Evolutionary conservation across 1,284 basidiomycete species (phyloP), one percentile per base, ranked within the genome.

Genomic region (Apiotrichum akiyoshidainum): DNA sequence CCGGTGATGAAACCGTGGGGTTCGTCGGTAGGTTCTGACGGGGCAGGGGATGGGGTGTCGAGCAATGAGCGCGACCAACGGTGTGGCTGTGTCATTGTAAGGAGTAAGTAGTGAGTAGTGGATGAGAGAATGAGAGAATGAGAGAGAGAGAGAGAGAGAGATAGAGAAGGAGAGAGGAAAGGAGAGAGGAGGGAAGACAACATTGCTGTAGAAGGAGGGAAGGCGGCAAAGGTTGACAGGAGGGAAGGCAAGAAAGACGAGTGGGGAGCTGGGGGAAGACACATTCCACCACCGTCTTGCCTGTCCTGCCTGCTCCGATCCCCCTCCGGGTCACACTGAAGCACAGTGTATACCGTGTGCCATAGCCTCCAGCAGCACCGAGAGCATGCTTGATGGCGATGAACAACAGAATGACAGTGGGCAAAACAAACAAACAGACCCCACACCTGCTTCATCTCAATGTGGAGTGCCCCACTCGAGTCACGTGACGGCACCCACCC

Each of bases 61-160:
- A 62, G 42, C 26, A 58, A 10, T 16, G 47, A 50, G 35, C 53
- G 46, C 5, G 45, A 46, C 62, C 62, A 64, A 0, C 48, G 55
- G 42, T 53, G 14, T 17, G 40, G 37, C 17, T 16, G 47, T 21
- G 54, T 21, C 50, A 22, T 48, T 14, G 40, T n/a, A 17, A 21
- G 35, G 5, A 17, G 22, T 42, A 48, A 37, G 26, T 47, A 37
- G 41, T 39, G 8, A 39, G 34, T 12, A 2, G 39, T 33, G 22
- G 19, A 17, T 13, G 37, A 40, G 21, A 35, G 17, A 2, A 16
- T 14, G 12, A 17, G 48, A 21, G 14, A n/a, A 9, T 2, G 37
- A 26, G 2, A 37, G 37, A 22, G 34, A 35, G 19, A 19, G 26
- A 26, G 21, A 41, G 31, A 37, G 12, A 37, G 11, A 37, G 12